Evolutionary conservation across 768 basidiomycete species (phyloP).

Genomic region (Auriscalpium orientale): DNA sequence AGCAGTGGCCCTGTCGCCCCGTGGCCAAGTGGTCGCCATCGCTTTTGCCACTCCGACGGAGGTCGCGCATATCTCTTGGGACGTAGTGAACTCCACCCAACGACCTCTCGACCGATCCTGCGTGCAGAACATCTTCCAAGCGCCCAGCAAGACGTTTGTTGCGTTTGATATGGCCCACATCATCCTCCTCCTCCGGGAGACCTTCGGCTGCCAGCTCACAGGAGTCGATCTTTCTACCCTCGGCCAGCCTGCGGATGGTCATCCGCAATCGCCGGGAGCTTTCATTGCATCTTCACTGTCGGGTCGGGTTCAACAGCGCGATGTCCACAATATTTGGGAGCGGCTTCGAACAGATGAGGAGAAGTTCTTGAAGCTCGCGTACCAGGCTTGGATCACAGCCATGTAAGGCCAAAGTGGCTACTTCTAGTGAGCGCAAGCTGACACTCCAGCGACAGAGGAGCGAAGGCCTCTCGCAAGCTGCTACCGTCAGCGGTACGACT

Average conservation of each 20-base stretch:
- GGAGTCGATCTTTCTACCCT: constrained; percentile 7
- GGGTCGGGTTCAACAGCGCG: neutral
- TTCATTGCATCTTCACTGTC: neutral
- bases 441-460: neutral
- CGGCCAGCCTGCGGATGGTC: neutral
- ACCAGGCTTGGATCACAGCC: constrained; percentile 11
- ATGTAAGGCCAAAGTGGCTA: neutral
- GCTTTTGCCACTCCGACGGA: neutral
- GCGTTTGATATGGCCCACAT: constrained; percentile 7
- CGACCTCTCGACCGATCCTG: neutral
- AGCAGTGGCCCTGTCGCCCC: neutral
- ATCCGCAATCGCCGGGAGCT: neutral
- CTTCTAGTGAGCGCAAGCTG: neutral
- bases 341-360: neutral
- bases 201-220: neutral
- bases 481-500: too few species aligned
- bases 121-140: constrained; percentile 6
- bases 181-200: constrained; percentile 1
- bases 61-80: neutral
- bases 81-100: neutral
- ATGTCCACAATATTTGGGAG: constrained; percentile 4
- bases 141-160: constrained; percentile 1
- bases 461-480: neutral
- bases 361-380: neutral
- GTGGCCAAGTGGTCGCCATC: neutral